These are phyloP conservation scores for Neurospora sp. DNA, from an alignment of 495 filamentous ascomycete species.

Conservation along the genomic window DNA sequence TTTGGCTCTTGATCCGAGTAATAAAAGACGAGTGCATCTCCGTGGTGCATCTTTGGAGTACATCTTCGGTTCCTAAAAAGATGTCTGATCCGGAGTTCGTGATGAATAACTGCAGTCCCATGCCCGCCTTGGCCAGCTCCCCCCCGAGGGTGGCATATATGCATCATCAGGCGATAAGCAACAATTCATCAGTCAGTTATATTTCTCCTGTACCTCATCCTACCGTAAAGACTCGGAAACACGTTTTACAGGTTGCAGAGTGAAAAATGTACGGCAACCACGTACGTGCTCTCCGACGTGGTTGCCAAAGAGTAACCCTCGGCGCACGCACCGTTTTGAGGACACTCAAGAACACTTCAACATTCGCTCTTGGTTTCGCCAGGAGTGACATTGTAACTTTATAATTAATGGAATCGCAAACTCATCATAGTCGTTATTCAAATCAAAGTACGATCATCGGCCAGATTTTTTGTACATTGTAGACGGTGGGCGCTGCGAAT, in stretches of 20 bases:
- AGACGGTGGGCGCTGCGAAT: neutral
- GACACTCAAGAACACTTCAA: neutral
- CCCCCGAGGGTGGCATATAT: neutral
- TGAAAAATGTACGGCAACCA: neutral
- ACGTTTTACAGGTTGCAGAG: neutral
- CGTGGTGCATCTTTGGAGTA: neutral
- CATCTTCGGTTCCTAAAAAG: neutral
- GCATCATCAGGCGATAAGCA: neutral
- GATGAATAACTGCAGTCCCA: neutral
- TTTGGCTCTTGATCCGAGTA: neutral
- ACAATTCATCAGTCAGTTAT: neutral
- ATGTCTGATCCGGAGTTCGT: neutral
- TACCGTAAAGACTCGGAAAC: neutral
- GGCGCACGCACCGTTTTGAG: neutral
- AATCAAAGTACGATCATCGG: neutral
- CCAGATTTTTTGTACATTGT: neutral
- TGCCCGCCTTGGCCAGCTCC: neutral
- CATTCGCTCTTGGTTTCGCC: neutral
- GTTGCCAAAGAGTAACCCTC: too few relatives aligned
- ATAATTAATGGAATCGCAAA: neutral
- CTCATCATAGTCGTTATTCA: fast-evolving
- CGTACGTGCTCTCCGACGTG: neutral
- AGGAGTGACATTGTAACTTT: fast-evolving
- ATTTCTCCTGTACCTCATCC: neutral
- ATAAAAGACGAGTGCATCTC: neutral